Percentiles rank a stretch among this genome's conserved stretches.
Conservation (phyloP, 208 protist genomes). For the Strigomonas galati region DNA sequence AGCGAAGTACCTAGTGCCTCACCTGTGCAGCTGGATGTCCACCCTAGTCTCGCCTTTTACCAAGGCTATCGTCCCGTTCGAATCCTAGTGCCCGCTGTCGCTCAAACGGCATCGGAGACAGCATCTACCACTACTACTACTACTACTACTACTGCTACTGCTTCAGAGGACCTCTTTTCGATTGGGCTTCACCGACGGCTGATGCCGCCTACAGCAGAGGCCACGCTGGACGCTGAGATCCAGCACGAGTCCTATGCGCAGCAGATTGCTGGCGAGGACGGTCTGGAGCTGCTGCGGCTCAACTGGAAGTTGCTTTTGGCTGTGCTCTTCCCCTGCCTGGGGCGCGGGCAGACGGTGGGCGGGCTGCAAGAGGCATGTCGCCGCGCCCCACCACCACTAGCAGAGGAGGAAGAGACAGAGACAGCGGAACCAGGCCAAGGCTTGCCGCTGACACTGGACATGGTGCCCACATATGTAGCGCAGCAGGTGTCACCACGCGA, state of each 20-base stretch:
- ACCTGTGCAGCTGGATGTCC: conserved; percentile 2
- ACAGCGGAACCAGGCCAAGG: background rate
- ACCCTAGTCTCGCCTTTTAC: conserved; percentile 68
- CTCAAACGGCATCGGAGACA: background rate
- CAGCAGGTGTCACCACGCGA: conserved; percentile 12
- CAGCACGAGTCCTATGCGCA: conserved; percentile 61
- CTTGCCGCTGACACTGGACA: background rate
- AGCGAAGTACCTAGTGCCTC: too few relatives aligned
- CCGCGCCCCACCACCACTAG: background rate
- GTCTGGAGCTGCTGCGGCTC: conserved; percentile 57
- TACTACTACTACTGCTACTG: background rate
- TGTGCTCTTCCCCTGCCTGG: conserved; percentile 48
- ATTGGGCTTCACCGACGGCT: conserved; percentile 69
- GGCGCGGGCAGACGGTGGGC: background rate
- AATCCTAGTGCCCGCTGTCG: conserved; percentile 9
- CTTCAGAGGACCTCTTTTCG: conserved; percentile 19
- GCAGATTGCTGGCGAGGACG: conserved; percentile 48
- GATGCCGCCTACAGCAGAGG: conserved; percentile 45
- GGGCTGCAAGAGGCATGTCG: background rate
- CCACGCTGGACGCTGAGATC: conserved; percentile 26
- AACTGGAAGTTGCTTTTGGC: conserved; percentile 67
- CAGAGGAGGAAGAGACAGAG: conserved; percentile 1
- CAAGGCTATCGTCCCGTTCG: conserved; percentile 27
- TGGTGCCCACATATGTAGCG: background rate
- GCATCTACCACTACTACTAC: background rate